Evolutionary conservation across 2,329 filamentous ascomycete genomes (phyloP).

Genomic region (Penicillium sp.): DNA sequence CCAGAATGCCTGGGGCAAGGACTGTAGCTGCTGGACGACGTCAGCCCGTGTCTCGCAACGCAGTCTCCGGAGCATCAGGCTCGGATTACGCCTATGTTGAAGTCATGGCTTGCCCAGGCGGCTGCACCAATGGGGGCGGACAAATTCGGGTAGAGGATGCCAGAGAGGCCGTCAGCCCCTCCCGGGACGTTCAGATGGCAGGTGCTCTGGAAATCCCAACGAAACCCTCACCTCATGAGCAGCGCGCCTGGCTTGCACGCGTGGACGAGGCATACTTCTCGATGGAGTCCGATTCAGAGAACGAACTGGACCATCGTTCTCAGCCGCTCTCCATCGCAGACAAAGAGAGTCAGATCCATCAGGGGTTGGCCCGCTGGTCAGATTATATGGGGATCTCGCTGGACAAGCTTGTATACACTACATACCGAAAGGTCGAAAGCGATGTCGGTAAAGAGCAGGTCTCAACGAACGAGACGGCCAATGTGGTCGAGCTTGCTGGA

Average conservation of each 20-base stretch:
- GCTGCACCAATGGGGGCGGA: conserved; percentile 94
- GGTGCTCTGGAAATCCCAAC: conserved; percentile 20
- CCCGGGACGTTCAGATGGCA: conserved; percentile 21
- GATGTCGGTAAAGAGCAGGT: conserved; percentile 75
- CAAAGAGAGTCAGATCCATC: conserved; percentile 48
- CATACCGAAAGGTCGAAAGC: conserved; percentile 86
- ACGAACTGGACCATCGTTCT: conserved; percentile 28
- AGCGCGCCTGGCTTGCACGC: conserved; percentile 76
- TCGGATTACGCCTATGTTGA: conserved; percentile 88
- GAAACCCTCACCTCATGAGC: conserved; percentile 68
- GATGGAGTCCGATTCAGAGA: conserved; percentile 54
- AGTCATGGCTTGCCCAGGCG: conserved; percentile 98
- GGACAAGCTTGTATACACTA: conserved; percentile 74
- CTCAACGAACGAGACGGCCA: conserved; percentile 63
- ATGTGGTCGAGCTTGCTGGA: conserved; percentile 80
- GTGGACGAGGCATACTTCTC: conserved; percentile 92
- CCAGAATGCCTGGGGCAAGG: conserved; percentile 73
- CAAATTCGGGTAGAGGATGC: conserved; percentile 89
- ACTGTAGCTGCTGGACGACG: conserved; percentile 39
- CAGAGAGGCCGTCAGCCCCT: conserved; percentile 22
- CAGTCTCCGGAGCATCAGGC: conserved; percentile 25
- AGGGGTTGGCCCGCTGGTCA: conserved; percentile 72
- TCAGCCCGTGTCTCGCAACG: conserved; percentile 31
- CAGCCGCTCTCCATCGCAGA: conserved; percentile 24
- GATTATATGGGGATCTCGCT: conserved; percentile 64